Base-by-base conservation (phyloP, 2,329 filamentous ascomycete genomes). In the Penicillium hesseltinei region DNA sequence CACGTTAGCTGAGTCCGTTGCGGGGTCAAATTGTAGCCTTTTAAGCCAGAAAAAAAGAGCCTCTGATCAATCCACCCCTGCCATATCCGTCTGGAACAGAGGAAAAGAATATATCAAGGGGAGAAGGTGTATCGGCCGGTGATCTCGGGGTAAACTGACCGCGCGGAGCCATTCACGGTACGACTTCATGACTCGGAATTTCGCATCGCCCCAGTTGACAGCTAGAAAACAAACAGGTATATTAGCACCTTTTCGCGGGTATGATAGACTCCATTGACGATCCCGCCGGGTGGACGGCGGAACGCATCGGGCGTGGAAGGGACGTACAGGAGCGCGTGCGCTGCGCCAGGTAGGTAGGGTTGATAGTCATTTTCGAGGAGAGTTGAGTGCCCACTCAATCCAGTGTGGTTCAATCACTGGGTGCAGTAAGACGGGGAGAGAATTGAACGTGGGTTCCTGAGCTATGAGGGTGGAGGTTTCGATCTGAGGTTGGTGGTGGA, bases 81-180 rank as follows among this genome's bases (percentile, higher is more conserved):
- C 6, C 11, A 27, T 33, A 19, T 31, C 7, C 5, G 13, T 13
- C 15, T n/a, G 27, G 45, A 33, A 35, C n/a, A 23, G 25, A 46
- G 25, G 9, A 11, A 29, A 46, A 49, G 48, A 52, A 31, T 13
- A 15, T 45, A 23, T 21, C n/a, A 43, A 48, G 54, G 54, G 36
- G 36, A 60, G 44, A 35, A 31, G 56, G 54, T 45, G 49, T 56
- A 47, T 56, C 31, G 46, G 46, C 13, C 13, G 44, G 45, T 31
- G 55, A 56, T 57, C 19, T 61, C 31, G 54, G 58, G 66, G 57
- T 38, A 53, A 54, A 88, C 92, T 74, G 88, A 99, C 94, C 78
- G 91, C 88, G 82, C 94, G 88, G 70, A 97, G 85, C 94, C 94
- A 99, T 82, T 93, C 89, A 75, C 94, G 85, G 82, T 99, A 99